Conservation (phyloP, 805 yeast species). For the Candida mattraensis region DNA sequence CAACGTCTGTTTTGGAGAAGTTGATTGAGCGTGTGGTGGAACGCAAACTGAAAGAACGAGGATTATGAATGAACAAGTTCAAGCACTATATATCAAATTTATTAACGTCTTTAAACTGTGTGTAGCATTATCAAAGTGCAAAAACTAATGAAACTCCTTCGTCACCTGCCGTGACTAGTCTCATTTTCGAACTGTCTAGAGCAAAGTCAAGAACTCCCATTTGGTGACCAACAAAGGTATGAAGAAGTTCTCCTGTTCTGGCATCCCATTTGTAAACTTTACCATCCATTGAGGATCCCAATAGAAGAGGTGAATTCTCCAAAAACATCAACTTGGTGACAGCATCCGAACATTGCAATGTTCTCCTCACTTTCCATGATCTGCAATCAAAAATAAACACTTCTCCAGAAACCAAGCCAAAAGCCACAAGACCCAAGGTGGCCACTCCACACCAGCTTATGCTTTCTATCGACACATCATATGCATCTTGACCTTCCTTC, state of each 20-base stretch:
- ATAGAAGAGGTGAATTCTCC: slow-evolving; percentile 49
- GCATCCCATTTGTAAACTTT: slow-evolving; percentile 84
- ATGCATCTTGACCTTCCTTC: slow-evolving; percentile 53
- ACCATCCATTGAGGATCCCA: slow-evolving; percentile 84
- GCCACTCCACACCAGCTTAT: slow-evolving; percentile 69
- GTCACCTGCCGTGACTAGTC: slow-evolving; percentile 90
- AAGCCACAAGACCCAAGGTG: slow-evolving; percentile 63
- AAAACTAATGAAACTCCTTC: slow-evolving; percentile 90
- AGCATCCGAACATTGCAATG: slow-evolving; percentile 72
- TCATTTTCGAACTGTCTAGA: slow-evolving; percentile 60
- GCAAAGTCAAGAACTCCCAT: slow-evolving; percentile 92
- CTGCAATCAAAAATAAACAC: slow-evolving; percentile 78
- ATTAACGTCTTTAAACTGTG: neutral
- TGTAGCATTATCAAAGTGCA: slow-evolving; percentile 26
- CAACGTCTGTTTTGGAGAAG: slow-evolving; percentile 48
- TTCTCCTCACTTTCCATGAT: slow-evolving; percentile 82
- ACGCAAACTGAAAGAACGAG: slow-evolving; percentile 34
- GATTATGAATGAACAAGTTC: slow-evolving; percentile 1
- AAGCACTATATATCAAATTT: too few relatives aligned
- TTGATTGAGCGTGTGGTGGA: slow-evolving; percentile 51
- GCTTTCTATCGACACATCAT: slow-evolving; percentile 74
- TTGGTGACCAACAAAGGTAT: slow-evolving; percentile 86
- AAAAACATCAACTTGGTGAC: slow-evolving; percentile 77
- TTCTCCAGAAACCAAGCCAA: slow-evolving; percentile 88
- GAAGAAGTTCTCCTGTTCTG: slow-evolving; percentile 75